Base-by-base conservation (phyloP, 176 grass and related monocot genomes). In the Rhynchospora pubera region DNA sequence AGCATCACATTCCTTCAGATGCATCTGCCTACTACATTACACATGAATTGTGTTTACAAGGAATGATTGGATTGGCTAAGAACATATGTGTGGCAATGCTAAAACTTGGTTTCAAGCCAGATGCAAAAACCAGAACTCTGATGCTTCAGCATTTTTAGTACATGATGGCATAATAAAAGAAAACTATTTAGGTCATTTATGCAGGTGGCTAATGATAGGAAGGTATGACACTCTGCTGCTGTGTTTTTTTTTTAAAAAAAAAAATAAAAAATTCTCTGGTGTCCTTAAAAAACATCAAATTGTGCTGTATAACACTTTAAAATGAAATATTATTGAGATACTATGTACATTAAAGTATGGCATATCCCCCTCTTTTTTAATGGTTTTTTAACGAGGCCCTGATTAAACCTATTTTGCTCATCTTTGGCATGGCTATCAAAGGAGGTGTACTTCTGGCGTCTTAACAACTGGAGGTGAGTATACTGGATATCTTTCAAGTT, bases 21-120 rank as follows among this genome's bases (percentile, higher is more conserved):
- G 86, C 90, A 56, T 94, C 90, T 13, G 76, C 94, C 83, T 97
- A 91, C 83, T 92, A 94, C 44, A 85, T 90, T 74, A 91, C 92
- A 78, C 94, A 94, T 0, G 90, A 92, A n/a, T 85, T 97, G 23
- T 97, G 90, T 83, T 57, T 91, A 77, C 78, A 86, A 89, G 92
- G 85, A 76, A 91, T 91, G 80, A 85, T 64, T 78, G 81, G 28
- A 55, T 60, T 89, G 61, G 92, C 90, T 43, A 97, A 88, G 80
- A 89, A 74, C 57, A 45, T 89, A 34, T 91, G 89, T 77, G 55
- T 28, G 0, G 87, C 89, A 63, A 94, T 97, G 92, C 88, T 84
- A 15, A 89, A 80, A 67, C 85, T 92, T 79, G 92, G 87, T 15
- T 86, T 97, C 56, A 86, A 80, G 85, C 85, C 90, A 16, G 90